Conservation (phyloP, 164 flowering plant genomes). For the Liriodendron chinense region DNA sequence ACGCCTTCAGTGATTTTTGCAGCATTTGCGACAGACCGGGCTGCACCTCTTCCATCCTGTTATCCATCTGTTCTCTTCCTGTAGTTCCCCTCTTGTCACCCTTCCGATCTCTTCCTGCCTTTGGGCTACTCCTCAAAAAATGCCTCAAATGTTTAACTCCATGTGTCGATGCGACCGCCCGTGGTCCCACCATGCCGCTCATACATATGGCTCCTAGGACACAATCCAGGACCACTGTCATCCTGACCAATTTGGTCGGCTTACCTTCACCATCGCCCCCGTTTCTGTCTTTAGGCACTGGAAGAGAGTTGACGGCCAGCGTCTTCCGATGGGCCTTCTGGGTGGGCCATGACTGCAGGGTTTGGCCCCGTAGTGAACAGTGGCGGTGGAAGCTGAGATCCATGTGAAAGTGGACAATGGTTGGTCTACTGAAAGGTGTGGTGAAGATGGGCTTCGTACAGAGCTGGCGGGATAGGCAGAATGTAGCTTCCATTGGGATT, state of each 20-base stretch:
- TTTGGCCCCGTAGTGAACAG: not conserved
- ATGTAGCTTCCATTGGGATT: not conserved
- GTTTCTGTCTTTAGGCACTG: not conserved
- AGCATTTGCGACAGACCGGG: too few relatives aligned
- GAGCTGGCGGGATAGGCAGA: not conserved
- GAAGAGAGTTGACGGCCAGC: not conserved
- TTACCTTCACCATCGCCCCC: not conserved
- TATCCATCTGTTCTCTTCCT: too few relatives aligned
- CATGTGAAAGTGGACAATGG: not conserved
- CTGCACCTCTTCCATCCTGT: too few relatives aligned
- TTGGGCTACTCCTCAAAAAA: too few relatives aligned
- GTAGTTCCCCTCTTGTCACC: too few relatives aligned
- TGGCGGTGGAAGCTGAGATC: not conserved
- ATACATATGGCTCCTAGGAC: not conserved
- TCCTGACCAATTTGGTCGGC: not conserved
- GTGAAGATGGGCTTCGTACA: not conserved
- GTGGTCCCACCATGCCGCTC: not conserved
- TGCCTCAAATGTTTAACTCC: too few relatives aligned
- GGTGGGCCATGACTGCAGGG: not conserved
- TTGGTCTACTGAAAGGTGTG: not conserved
- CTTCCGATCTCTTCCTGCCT: too few relatives aligned
- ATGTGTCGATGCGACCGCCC: not conserved
- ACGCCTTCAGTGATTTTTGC: too few relatives aligned
- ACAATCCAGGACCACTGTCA: not conserved
- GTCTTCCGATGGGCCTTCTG: not conserved